A percentile compares a stretch with the other conserved stretches of the same genome.
Evolutionary conservation across 495 filamentous ascomycete genomes (phyloP).

Genomic region (Lepraria neglecta): DNA sequence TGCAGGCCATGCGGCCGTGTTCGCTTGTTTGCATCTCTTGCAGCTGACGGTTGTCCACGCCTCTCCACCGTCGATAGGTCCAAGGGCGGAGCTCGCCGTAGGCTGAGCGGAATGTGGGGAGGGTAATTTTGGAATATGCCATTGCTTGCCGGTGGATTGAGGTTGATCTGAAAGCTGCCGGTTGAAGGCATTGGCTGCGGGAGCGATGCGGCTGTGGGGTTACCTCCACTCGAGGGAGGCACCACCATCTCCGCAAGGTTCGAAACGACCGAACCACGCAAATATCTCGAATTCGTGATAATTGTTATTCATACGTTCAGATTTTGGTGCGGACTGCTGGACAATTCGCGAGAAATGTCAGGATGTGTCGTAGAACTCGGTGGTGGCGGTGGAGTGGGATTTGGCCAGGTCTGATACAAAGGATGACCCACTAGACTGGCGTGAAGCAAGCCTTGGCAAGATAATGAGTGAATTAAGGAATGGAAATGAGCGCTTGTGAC

Average conservation of each 20-base stretch:
- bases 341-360: not conserved
- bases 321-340: not conserved
- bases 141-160: conserved; percentile 41
- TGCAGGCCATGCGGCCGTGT: conserved; percentile 73
- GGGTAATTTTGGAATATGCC: conserved; percentile 32
- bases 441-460: conserved; percentile 11
- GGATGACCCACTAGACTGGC: conserved; percentile 11
- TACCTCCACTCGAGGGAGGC: conserved; percentile 45
- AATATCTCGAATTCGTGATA: conserved; percentile 1
- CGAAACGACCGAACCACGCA: conserved; percentile 3
- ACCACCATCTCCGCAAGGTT: conserved; percentile 40
- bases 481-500: not conserved
- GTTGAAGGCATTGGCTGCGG: conserved; percentile 32
- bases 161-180: conserved; percentile 32
- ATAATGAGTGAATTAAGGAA: conserved; percentile 16
- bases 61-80: conserved; percentile 89
- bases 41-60: conserved; percentile 67
- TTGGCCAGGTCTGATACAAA: conserved; percentile 14
- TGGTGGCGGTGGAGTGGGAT: not conserved
- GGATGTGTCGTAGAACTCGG: not conserved
- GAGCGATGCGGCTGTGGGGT: conserved; percentile 36
- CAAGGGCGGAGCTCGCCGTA: conserved; percentile 63
- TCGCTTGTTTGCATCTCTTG: conserved; percentile 67
- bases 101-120: conserved; percentile 57
- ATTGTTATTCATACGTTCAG: conserved; percentile 14